phyloP scores from a whole-genome alignment of 805 yeast genomes.

The Yamadazyma tumulicola region DNA sequence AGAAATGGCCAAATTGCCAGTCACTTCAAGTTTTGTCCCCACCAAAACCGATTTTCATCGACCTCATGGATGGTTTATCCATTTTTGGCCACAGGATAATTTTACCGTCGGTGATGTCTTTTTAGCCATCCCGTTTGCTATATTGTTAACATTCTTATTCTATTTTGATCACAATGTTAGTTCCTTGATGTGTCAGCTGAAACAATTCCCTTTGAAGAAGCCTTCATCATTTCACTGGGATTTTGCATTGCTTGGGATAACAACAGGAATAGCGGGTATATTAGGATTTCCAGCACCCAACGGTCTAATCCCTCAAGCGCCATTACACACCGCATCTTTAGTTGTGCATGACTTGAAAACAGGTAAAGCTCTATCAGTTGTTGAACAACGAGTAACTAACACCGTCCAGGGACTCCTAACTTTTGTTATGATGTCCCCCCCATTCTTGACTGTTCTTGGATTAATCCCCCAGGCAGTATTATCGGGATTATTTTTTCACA shows the following conservation, averaged over 20 bases:
- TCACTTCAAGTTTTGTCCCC: conserved; percentile 71
- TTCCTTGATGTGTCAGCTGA: conserved; percentile 85
- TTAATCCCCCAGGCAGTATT: conserved; percentile 89
- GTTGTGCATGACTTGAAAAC: conserved; percentile 47
- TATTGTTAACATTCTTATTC: conserved; percentile 77
- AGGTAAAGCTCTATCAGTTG: conserved; percentile 52
- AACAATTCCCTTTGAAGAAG: conserved; percentile 74
- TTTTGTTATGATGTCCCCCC: conserved; percentile 85
- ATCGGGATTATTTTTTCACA: conserved; percentile 87
- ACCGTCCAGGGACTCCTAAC: conserved; percentile 80
- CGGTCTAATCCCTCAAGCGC: conserved; percentile 97
- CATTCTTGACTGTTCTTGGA: conserved; percentile 75
- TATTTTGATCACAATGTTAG: conserved; percentile 96
- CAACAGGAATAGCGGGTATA: conserved; percentile 84
- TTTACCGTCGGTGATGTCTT: conserved; percentile 73
- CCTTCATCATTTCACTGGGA: conserved; percentile 95
- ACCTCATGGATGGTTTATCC: conserved; percentile 70
- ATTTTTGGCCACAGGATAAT: conserved; percentile 59
- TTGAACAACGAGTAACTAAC: conserved; percentile 87
- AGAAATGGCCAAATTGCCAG: conserved; percentile 61
- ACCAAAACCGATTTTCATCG: conserved; percentile 42
- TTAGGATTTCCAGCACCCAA: conserved; percentile 95
- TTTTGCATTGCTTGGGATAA: conserved; percentile 74
- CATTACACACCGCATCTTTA: conserved; percentile 79
- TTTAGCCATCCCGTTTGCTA: conserved; percentile 89